A percentile compares a stretch with the other conserved stretches of the same genome.
Conservation (phyloP, 2,329 filamentous ascomycete genomes). For the Didymella glomerata region DNA sequence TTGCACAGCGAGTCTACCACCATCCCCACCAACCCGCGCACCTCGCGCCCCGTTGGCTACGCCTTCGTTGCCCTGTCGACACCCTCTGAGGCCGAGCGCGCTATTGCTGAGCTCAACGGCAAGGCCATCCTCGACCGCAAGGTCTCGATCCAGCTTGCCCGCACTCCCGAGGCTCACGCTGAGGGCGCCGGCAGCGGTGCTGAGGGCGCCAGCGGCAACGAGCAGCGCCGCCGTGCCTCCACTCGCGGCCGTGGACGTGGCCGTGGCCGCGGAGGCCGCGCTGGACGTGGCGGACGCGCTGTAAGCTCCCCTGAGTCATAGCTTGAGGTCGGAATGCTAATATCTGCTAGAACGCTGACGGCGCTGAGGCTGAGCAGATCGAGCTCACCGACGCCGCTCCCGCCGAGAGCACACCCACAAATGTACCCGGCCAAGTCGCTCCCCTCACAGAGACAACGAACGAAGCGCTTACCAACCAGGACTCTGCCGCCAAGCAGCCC, state of each 20-base stretch:
- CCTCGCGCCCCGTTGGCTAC: constrained; percentile 97
- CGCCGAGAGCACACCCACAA: constrained; percentile 55
- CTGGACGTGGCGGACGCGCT: constrained; percentile 69
- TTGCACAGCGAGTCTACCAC: constrained; percentile 88
- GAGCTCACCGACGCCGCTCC: constrained; percentile 59
- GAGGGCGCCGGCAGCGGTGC: constrained; percentile 76
- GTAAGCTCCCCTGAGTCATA: constrained; percentile 60
- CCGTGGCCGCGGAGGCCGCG: constrained; percentile 67
- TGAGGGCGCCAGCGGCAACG: constrained; percentile 76
- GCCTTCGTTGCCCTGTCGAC: constrained; percentile 98
- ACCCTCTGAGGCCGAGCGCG: constrained; percentile 91
- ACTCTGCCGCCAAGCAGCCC: constrained; percentile 57
- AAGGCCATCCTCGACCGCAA: constrained; percentile 98
- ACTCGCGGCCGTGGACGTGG: constrained; percentile 66
- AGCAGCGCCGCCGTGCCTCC: constrained; percentile 64
- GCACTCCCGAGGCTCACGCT: constrained; percentile 88
- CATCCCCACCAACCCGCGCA: constrained; percentile 99
- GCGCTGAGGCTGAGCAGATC: constrained; percentile 54
- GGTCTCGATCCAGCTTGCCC: constrained; percentile 97
- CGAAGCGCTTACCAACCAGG: constrained; percentile 62
- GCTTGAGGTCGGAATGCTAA: constrained; percentile 1
- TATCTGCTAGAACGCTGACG: constrained; percentile 53
- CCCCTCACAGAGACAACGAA: constrained; percentile 63
- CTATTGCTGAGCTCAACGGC: constrained; percentile 93
- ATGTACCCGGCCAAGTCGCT: constrained; percentile 61